Conservation (phyloP, 2,329 filamentous ascomycete species). For the Phoma herbarum region DNA sequence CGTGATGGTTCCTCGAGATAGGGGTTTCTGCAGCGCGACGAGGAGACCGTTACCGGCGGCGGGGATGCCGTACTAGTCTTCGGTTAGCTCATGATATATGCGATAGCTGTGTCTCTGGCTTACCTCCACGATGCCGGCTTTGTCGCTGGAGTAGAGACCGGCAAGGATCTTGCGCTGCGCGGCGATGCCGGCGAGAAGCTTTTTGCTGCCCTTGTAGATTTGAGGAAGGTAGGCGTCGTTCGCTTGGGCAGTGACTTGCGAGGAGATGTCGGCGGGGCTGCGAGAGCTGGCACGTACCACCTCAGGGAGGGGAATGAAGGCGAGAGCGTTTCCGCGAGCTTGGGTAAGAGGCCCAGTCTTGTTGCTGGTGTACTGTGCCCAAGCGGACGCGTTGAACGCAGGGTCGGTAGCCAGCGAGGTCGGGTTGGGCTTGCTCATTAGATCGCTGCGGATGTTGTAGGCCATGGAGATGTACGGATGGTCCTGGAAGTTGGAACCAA, state of each 20-base stretch:
- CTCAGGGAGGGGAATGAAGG: conserved; percentile 39
- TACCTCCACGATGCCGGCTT: conserved; percentile 38
- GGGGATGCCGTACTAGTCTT: conserved; percentile 50
- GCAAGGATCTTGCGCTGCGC: conserved; percentile 43
- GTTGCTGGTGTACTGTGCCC: conserved; percentile 36
- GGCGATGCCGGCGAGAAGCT: conserved; percentile 36
- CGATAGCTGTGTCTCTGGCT: too few species aligned
- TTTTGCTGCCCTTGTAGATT: conserved; percentile 37
- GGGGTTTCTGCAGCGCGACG: conserved; percentile 48
- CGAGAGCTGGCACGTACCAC: conserved; percentile 32
- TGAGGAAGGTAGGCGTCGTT: conserved; percentile 32
- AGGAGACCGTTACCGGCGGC: conserved; percentile 36
- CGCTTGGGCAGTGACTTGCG: conserved; percentile 21
- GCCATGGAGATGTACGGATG: conserved; percentile 37
- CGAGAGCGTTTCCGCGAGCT: conserved; percentile 38
- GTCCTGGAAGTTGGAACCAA: conserved; percentile 49
- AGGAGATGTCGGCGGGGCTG: conserved; percentile 22
- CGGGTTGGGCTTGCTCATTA: conserved; percentile 35
- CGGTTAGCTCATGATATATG: too few species aligned
- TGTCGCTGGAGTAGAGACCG: conserved; percentile 29
- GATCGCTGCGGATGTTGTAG: conserved; percentile 30
- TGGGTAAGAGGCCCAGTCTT: conserved; percentile 41
- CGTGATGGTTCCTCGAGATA: conserved; percentile 51
- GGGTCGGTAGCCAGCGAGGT: conserved; percentile 31
- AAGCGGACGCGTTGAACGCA: conserved; percentile 41